Conservation (phyloP, 352 stramenopile genomes). For the Blastocystis sp. region DNA sequence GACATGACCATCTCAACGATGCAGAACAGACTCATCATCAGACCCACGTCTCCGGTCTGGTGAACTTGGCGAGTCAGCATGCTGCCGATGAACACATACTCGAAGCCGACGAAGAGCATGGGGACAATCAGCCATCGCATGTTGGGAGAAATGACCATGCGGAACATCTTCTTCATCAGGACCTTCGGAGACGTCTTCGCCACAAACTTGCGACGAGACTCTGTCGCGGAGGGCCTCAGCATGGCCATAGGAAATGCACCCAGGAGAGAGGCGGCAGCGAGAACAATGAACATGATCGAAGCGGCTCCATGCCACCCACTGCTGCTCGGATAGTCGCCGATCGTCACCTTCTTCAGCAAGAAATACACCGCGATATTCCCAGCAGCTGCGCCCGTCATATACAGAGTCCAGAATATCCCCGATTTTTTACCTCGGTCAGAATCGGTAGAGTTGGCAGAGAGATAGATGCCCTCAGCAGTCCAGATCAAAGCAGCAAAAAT, state of each 20-base stretch:
- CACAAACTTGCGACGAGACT: constrained; percentile 35
- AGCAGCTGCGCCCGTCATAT: constrained; percentile 42
- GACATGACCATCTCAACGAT: constrained; percentile 49
- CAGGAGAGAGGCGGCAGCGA: constrained; percentile 21
- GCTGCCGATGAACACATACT: constrained; percentile 56
- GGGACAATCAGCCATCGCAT: constrained; percentile 52
- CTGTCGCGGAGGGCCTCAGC: constrained; percentile 25
- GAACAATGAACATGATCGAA: constrained; percentile 58
- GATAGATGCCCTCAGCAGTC: constrained; percentile 46
- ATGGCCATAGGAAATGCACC: constrained; percentile 34
- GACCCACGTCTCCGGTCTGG: constrained; percentile 1
- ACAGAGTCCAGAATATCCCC: constrained; percentile 60
- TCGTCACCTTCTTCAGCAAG: not conserved
- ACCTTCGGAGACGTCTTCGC: constrained; percentile 36
- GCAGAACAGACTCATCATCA: constrained; percentile 59
- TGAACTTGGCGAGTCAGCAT: constrained; percentile 59
- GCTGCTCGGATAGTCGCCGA: not conserved
- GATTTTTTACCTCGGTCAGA: constrained; percentile 53
- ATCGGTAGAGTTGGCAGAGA: constrained; percentile 50
- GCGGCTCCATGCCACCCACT: constrained; percentile 31
- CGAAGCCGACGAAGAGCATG: constrained; percentile 57
- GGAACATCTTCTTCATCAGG: constrained; percentile 55
- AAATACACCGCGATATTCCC: constrained; percentile 54
- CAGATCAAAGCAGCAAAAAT: constrained; percentile 46
- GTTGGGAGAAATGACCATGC: constrained; percentile 16